Evolutionary conservation across 495 filamentous ascomycete genomes (phyloP), one percentile per base, ranked within the genome.

Genomic region (Pseudomonodictys pantanalensis): DNA sequence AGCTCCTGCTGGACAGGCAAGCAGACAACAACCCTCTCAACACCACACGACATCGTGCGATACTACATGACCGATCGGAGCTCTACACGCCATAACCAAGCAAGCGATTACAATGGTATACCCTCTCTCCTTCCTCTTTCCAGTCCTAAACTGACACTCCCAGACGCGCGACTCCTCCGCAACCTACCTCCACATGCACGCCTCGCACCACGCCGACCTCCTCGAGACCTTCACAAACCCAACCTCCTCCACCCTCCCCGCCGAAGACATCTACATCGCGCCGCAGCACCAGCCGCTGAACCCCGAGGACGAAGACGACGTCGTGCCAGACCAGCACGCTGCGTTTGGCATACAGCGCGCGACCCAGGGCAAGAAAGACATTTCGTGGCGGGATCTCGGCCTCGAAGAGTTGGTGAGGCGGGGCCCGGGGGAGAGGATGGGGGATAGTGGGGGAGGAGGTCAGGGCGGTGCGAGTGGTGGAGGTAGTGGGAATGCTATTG

Each of bases 241-340:
- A 5, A 25, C 43, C 26, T 62, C 70, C 4, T 66, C 69, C 15
- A 45, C 63, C 22, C 69, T 75, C 12, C 41, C 65, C 15, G 51
- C 68, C 43, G 73, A 74, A 72, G 89, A 95, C 52, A 90, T 98
- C 72, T 91, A 91, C 77, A 88, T 98, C 3, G 83, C 88, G 7
- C 87, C 88, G 1, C 89, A 97, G 55, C 84, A 91, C 72, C 91
- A 95, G 72, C 93, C 93, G 1, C 79, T 91, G 45, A 97, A 97
- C 73, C 93, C 93, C 0, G 93, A 97, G 74, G 93, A 98, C 70
- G 93, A 98, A 74, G 93, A 98, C 67, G 93, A 97, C 58, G 71
- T 98, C 3, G 92, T 98, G 10, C 93, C 93, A 0, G 91, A 97
- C 68, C 91, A 96, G 77, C 93, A 98, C 73, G 92, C 93, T 1